Evolutionary conservation across 2,329 filamentous ascomycete genomes (phyloP).

Genomic region (Sporothrix variecibatus): DNA sequence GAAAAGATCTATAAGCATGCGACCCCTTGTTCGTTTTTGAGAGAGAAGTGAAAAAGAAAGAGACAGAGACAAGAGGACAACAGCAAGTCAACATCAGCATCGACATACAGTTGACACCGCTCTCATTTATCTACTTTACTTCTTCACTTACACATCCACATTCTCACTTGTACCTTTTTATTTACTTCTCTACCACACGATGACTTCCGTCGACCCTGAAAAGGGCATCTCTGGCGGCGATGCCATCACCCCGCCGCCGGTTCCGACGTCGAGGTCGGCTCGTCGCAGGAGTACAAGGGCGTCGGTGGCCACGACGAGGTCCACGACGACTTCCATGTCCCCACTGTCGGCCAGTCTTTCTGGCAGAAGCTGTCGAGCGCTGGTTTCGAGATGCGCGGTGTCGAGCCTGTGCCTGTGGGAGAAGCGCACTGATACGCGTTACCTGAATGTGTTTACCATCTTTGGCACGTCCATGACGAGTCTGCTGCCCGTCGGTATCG

Average conservation of each 20-base stretch:
- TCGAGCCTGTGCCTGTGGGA: constrained; percentile 47
- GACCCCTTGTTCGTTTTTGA: constrained; percentile 13
- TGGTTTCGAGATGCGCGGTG: constrained; percentile 46
- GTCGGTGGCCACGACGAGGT: neutral
- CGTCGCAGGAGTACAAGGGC: constrained; percentile 13
- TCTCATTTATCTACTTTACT: neutral
- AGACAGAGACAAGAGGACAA: neutral
- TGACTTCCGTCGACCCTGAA: constrained; percentile 8
- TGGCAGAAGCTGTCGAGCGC: constrained; percentile 19
- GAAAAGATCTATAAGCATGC: constrained; percentile 15
- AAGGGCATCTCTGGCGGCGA: constrained; percentile 10
- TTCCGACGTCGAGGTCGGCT: constrained; percentile 17
- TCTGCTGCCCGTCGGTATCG: constrained; percentile 58
- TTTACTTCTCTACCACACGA: neutral
- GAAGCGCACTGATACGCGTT: constrained; percentile 45
- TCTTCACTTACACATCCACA: neutral
- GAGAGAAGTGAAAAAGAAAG: neutral
- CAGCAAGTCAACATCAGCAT: neutral
- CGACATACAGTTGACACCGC: neutral
- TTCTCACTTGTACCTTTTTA: neutral
- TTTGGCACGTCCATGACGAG: constrained; percentile 53
- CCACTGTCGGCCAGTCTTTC: constrained; percentile 12
- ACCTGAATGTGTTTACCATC: constrained; percentile 50
- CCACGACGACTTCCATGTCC: constrained; percentile 25
- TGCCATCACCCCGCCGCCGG: constrained; percentile 6